Evolutionary conservation across 371 early-diverging fungal genomes (phyloP).

Genomic region (Mortierella sp.): DNA sequence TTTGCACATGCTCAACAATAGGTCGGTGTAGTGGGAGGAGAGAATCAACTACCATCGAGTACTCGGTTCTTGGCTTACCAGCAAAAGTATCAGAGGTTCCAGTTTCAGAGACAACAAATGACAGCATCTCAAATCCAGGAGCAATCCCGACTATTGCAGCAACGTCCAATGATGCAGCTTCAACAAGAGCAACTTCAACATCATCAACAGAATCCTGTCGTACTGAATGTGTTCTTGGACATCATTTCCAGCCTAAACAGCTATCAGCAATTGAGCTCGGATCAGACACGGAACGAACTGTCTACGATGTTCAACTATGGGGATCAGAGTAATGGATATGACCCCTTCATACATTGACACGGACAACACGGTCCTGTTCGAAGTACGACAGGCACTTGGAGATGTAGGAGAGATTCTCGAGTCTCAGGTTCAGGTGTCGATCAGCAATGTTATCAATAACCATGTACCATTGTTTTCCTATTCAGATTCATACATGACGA

Average conservation of each 20-base stretch:
- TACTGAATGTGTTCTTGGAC: slow-evolving; percentile 25
- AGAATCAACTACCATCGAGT: slow-evolving; percentile 15
- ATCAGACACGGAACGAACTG: slow-evolving; percentile 46
- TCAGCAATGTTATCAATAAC: background rate
- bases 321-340: slow-evolving; percentile 3
- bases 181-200: slow-evolving; percentile 22
- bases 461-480: background rate
- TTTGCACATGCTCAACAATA: slow-evolving; percentile 38
- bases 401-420: slow-evolving; percentile 38
- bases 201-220: slow-evolving; percentile 21
- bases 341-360: slow-evolving; percentile 26
- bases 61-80: slow-evolving; percentile 36
- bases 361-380: slow-evolving; percentile 26
- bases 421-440: slow-evolving; percentile 19
- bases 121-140: slow-evolving; percentile 22
- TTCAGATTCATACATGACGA: too few relatives aligned
- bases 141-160: slow-evolving; percentile 19
- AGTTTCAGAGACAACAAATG: slow-evolving; percentile 22
- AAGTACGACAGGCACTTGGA: slow-evolving; percentile 28
- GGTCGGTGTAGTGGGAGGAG: slow-evolving; percentile 12
- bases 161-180: slow-evolving; percentile 19
- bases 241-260: slow-evolving; percentile 41
- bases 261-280: slow-evolving; percentile 52
- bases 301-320: slow-evolving; percentile 27
- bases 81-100: slow-evolving; percentile 27